These are phyloP conservation scores for Cryptococcus wingfieldii DNA, from an alignment of 1,284 basidiomycete genomes.

Conservation along the genomic window DNA sequence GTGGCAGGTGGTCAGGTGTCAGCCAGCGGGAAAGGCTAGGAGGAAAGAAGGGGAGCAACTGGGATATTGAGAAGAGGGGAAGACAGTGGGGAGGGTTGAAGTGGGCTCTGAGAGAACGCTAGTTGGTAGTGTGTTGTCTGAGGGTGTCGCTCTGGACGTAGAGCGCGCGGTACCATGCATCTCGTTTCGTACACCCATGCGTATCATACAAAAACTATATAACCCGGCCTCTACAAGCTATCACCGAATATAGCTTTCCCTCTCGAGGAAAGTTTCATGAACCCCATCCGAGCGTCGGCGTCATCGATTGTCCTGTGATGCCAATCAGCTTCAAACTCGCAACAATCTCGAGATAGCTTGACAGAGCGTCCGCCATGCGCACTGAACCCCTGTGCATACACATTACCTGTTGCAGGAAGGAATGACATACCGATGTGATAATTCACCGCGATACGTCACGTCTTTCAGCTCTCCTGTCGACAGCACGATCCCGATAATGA, in stretches of 20 bases:
- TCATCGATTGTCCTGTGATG: constrained; percentile 32
- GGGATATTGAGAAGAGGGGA: constrained; percentile 7
- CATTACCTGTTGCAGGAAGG: neutral
- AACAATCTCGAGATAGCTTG: too few relatives aligned
- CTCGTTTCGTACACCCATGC: neutral
- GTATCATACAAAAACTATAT: neutral
- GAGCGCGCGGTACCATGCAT: neutral
- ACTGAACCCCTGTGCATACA: neutral
- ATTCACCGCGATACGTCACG: constrained; percentile 46
- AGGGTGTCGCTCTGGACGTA: neutral
- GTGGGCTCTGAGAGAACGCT: constrained; percentile 22
- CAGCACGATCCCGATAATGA: constrained; percentile 40
- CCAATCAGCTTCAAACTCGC: neutral
- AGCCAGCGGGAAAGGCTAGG: constrained; percentile 14
- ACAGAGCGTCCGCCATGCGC: neutral
- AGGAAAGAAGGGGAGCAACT: constrained; percentile 10
- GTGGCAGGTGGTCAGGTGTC: constrained; percentile 12
- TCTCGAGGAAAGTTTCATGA: constrained; percentile 29
- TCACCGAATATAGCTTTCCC: constrained; percentile 41
- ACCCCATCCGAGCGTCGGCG: constrained; percentile 35
- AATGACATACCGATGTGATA: constrained; percentile 40
- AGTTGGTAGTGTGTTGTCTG: neutral
- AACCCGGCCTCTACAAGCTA: neutral
- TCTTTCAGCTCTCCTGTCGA: constrained; percentile 34
- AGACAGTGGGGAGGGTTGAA: constrained; percentile 19